Conservation (phyloP, 2,329 filamentous ascomycete species). For the Pseudogymnoascus sp. region DNA sequence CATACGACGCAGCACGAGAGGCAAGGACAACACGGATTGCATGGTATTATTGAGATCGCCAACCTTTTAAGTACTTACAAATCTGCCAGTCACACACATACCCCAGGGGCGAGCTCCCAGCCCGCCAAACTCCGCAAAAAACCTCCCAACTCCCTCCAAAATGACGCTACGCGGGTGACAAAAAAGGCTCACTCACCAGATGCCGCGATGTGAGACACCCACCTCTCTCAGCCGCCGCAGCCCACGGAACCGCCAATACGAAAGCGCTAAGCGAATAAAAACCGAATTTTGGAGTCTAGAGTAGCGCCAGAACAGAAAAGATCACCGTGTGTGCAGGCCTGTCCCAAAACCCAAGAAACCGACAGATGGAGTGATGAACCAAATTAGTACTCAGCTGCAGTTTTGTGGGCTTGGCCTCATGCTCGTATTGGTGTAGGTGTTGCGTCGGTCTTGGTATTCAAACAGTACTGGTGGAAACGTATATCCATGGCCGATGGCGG, state of each 20-base stretch:
- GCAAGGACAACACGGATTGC: slow-evolving; percentile 1
- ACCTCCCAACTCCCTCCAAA: neutral
- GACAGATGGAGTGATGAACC: slow-evolving; percentile 9
- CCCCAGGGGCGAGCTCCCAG: neutral
- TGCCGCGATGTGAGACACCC: slow-evolving; percentile 1
- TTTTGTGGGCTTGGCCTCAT: neutral
- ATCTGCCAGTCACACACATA: neutral
- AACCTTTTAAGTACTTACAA: slow-evolving; percentile 8
- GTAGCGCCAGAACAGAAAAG: neutral
- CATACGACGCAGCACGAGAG: neutral
- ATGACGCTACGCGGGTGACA: slow-evolving; percentile 6
- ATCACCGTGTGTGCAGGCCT: neutral
- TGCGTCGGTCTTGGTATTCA: neutral
- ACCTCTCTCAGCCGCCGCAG: neutral
- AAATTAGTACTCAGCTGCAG: slow-evolving; percentile 10
- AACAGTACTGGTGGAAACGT: neutral
- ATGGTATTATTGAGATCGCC: slow-evolving; percentile 8
- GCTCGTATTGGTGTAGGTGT: neutral
- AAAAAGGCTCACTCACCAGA: slow-evolving; percentile 8
- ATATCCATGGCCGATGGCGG: neutral
- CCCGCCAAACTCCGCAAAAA: neutral
- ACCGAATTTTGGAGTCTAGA: neutral
- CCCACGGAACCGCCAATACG: neutral
- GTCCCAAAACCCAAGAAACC: slow-evolving; percentile 1
- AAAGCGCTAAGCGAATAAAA: neutral